Conservation (phyloP, 306 rosid species). For the Nissolia schottii region DNA sequence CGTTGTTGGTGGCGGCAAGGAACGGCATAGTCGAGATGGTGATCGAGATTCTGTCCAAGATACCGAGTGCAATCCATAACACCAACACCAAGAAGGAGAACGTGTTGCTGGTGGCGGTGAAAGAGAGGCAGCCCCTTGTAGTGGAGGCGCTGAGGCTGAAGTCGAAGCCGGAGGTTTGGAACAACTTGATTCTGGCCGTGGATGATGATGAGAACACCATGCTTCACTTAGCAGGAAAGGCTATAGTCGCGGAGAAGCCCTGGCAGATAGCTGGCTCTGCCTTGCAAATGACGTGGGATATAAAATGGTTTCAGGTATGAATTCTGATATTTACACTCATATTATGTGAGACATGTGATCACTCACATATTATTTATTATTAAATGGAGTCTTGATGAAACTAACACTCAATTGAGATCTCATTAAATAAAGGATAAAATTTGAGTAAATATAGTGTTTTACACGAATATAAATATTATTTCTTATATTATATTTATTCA, state of each 20-base stretch:
- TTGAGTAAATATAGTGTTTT: too few species aligned
- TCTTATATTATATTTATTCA: too few species aligned
- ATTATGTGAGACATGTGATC: too few species aligned
- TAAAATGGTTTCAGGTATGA: constrained; percentile 44
- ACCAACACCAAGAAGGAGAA: constrained; percentile 25
- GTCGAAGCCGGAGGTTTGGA: not conserved
- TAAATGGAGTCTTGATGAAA: too few species aligned
- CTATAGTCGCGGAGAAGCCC: not conserved
- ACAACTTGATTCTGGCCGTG: not conserved
- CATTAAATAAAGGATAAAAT: too few species aligned
- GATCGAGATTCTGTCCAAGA: not conserved
- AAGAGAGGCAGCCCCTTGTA: constrained; percentile 20
- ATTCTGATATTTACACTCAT: not conserved
- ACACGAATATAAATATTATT: too few species aligned
- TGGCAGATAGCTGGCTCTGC: constrained; percentile 40
- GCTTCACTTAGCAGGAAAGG: constrained; percentile 30
- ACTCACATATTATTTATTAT: too few species aligned
- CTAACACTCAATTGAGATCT: too few species aligned
- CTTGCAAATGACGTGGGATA: constrained; percentile 45
- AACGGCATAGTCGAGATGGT: constrained; percentile 39
- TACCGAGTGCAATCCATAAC: constrained; percentile 29
- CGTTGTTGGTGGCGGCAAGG: constrained; percentile 30
- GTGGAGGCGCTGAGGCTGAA: not conserved
- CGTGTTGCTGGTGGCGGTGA: constrained; percentile 28
- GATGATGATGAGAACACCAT: constrained; percentile 14